A percentile compares a stretch with the other conserved stretches of the same genome.
These are phyloP conservation scores for Alternaria conjuncta DNA, from an alignment of 2,329 filamentous ascomycete species.

Conservation along the genomic window DNA sequence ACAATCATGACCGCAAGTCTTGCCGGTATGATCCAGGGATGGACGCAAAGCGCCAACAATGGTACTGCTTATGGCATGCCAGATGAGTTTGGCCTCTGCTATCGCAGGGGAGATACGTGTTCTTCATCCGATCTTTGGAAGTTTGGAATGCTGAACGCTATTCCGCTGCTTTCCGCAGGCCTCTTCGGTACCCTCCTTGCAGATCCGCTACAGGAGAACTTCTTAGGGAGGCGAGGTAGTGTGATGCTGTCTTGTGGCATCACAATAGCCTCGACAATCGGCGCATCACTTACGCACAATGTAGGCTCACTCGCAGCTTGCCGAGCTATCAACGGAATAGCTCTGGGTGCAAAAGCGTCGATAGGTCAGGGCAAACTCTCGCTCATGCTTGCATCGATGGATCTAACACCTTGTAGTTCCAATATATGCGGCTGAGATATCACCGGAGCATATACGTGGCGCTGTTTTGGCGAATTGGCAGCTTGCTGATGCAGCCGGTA, in stretches of 20 bases:
- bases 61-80: slow-evolving; percentile 28
- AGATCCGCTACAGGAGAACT: slow-evolving; percentile 28
- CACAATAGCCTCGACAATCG: slow-evolving; percentile 28
- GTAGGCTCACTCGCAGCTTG: slow-evolving; percentile 24
- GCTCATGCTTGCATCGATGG: not conserved
- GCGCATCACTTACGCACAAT: slow-evolving; percentile 24
- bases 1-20: slow-evolving; percentile 30
- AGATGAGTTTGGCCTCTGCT: slow-evolving; percentile 18
- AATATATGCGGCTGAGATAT: slow-evolving; percentile 29
- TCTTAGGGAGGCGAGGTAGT: slow-evolving; percentile 26
- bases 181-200: slow-evolving; percentile 27
- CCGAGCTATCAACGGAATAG: slow-evolving; percentile 27
- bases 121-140: slow-evolving; percentile 17
- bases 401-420: slow-evolving; percentile 13
- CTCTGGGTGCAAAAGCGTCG: slow-evolving; percentile 28
- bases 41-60: slow-evolving; percentile 29
- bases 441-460: slow-evolving; percentile 29
- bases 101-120: slow-evolving; percentile 13
- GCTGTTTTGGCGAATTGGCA: slow-evolving; percentile 32
- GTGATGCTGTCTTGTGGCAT: slow-evolving; percentile 25
- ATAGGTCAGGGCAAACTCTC: slow-evolving; percentile 13
- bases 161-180: slow-evolving; percentile 26
- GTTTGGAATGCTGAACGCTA: slow-evolving; percentile 30
- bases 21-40: slow-evolving; percentile 28
- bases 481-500: slow-evolving; percentile 27